Percentiles rank a stretch among this genome's conserved stretches.
Evolutionary conservation across 2,329 filamentous ascomycete genomes (phyloP).

Genomic region (Ophiocordyceps polyrhachis-furcata): DNA sequence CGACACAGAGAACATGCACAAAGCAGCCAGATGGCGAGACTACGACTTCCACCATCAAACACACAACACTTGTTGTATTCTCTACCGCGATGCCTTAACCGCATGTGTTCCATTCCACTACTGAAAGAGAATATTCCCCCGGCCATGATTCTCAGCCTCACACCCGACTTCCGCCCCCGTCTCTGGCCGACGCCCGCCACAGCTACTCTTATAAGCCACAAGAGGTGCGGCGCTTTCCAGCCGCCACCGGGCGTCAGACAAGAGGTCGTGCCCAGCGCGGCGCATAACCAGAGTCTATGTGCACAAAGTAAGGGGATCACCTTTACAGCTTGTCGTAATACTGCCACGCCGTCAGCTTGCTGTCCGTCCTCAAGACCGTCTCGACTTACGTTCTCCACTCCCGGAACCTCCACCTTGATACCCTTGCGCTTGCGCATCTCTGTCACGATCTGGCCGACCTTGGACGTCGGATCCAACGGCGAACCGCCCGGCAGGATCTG

Average conservation of each 20-base stretch:
- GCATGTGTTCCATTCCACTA: conserved; percentile 20
- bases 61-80: neutral
- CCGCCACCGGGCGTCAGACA: conserved; percentile 20
- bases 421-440: conserved; percentile 98
- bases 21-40: no score
- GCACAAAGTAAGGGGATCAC: conserved; percentile 18
- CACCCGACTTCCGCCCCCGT: conserved; percentile 12
- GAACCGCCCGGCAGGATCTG: conserved; percentile 88
- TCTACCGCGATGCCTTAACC: neutral
- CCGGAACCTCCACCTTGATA: conserved; percentile 90
- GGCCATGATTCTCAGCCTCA: conserved; percentile 19
- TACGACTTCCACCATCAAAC: neutral
- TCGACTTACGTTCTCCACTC: conserved; percentile 79
- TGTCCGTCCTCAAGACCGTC: neutral
- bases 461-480: conserved; percentile 63
- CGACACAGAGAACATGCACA: no score
- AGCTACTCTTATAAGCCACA: conserved; percentile 8
- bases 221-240: conserved; percentile 12
- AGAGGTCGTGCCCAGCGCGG: conserved; percentile 19
- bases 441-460: conserved; percentile 67
- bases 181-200: conserved; percentile 6
- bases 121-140: conserved; percentile 23
- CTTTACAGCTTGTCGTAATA: conserved; percentile 98
- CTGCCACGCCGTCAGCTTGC: conserved; percentile 23
- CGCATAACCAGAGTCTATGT: conserved; percentile 27